A percentile compares a stretch with the other conserved stretches of the same genome.
Evolutionary conservation across 176 grass and related monocot genomes (phyloP).

Genomic region (Ampelocalamus luodianensis): DNA sequence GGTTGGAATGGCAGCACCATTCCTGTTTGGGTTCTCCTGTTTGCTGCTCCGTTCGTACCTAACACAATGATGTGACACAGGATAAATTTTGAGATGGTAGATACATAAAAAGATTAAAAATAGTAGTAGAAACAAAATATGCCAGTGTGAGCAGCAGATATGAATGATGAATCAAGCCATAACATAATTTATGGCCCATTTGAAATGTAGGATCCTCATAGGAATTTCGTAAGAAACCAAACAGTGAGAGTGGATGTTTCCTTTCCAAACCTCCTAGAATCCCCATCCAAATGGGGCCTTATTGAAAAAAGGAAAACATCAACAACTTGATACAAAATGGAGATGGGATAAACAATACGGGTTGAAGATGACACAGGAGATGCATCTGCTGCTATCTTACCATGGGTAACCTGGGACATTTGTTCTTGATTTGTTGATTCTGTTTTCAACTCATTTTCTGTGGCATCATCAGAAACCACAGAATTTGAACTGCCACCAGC

Average conservation of each 20-base stretch:
- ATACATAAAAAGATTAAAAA: conserved; percentile 7
- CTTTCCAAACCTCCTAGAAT: conserved; percentile 1
- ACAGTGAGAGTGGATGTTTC: conserved; percentile 7
- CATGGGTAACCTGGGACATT: conserved; percentile 18
- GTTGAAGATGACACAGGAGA: neutral
- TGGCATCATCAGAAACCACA: conserved; percentile 48
- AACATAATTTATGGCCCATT: neutral
- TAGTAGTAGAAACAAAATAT: conserved; percentile 25
- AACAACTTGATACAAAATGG: conserved; percentile 22
- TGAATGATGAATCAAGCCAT: conserved; percentile 10
- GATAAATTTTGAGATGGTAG: conserved; percentile 18
- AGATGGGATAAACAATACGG: neutral
- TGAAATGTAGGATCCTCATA: neutral
- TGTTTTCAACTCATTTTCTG: conserved; percentile 34
- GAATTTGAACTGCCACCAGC: conserved; percentile 47
- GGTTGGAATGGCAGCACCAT: conserved; percentile 78
- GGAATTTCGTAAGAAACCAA: neutral
- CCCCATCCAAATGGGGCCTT: neutral
- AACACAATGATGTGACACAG: neutral
- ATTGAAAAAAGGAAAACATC: conserved; percentile 24
- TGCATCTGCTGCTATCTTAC: neutral
- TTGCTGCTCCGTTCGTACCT: conserved; percentile 18
- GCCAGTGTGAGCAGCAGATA: neutral
- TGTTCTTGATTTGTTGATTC: conserved; percentile 36
- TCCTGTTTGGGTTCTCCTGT: conserved; percentile 49